Base-by-base conservation (phyloP, 805 yeast species). In the Starmerella roubikii region DNA sequence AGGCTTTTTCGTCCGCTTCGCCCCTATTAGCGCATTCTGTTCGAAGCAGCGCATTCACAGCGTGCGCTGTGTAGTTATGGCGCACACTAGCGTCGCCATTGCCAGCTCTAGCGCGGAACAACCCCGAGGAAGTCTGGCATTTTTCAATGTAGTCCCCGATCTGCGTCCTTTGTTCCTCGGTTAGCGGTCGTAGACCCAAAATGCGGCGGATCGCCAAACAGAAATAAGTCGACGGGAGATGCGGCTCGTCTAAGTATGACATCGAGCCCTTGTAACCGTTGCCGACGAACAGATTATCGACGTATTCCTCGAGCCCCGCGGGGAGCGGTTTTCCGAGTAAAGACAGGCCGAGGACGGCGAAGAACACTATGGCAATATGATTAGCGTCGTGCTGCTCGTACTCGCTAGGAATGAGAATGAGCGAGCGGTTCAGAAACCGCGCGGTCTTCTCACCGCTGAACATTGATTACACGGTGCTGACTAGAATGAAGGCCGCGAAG, bases 51-150 rank as follows among this genome's bases (percentile, higher is more conserved):
- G 32, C 34, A 5, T 38, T 27, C 11, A 82, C 74, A 1, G 78
- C 67, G 3, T 70, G 58, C 0, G 94, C 95, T 39, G 84, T 64
- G 62, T 81, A 82, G 39, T 81, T 71, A 46, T 73, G 74, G 36
- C 96, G 62, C 41, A 80, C 54, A 57, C 88, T 95, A 1, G 68
- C 60, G 35, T 82, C 86, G 10, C 78, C 79, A 4, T 32, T 4
- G 15, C 18, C 22, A 4, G 17, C 17, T 1, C 32, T 18, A 10
- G 43, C 45, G 3, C 35, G 23, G 41, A 86, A 84, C 16, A 72
- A 66, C 1, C 85, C 85, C 44, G 62, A 54, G 8, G 65, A 56
- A 1, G 66, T 50, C 54, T 85, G 95, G 50, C 93, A 82, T 28
- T 48, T 43, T 1, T 54, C 42, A 2, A 86, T 68, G 55, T 76